Evolutionary conservation across 345 rosid genomes (phyloP), one percentile per base, ranked within the genome.

Genomic region (Bruguiera sexangula): DNA sequence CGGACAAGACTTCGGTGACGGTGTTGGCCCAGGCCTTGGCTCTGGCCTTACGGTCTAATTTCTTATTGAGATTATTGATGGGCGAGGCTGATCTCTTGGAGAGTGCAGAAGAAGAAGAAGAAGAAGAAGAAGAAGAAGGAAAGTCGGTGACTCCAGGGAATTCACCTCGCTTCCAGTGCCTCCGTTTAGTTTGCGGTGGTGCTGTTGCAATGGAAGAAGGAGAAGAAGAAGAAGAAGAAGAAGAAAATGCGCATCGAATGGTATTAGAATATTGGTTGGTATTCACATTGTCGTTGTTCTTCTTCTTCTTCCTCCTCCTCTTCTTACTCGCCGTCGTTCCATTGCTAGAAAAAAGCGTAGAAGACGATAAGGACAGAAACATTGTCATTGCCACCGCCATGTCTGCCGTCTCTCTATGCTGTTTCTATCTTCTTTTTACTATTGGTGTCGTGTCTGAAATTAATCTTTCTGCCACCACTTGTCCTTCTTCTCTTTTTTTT

Each of bases 11-110:
- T 73, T 91, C 98, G 8, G 98, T 85, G 71, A 91, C 96, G 61
- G 96, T 88, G 81, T 65, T 76, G 65, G 43, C 95, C 95, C 97
- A 91, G 34, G 91, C 98, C 63, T 75, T 89, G 73, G 96, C 83
- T 48, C 84, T 77, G 71, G 68, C 62, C 81, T 82, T 85, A 58
- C 79, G 82, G 65, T 94, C 96, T 10, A 86, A 70, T 71, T 85
- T 91, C 86, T 91, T 91, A 80, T 89, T 91, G 64, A 89, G 71
- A 59, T 85, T 89, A 76, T 85, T 94, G 21, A 88, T 75, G 11
- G 95, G 90, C 18, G 50, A 43, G 20, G 85, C 19, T 73, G 50
- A 13, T 18, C 82, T 75, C 82, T 70, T 80, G 52, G 83, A 72
- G 63, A 65, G 60, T 19, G 60, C 70, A 37, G 75, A 66, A 48